phyloP scores from a whole-genome alignment of 2,329 filamentous ascomycete species.

The Verticillium nonalfalfae region DNA sequence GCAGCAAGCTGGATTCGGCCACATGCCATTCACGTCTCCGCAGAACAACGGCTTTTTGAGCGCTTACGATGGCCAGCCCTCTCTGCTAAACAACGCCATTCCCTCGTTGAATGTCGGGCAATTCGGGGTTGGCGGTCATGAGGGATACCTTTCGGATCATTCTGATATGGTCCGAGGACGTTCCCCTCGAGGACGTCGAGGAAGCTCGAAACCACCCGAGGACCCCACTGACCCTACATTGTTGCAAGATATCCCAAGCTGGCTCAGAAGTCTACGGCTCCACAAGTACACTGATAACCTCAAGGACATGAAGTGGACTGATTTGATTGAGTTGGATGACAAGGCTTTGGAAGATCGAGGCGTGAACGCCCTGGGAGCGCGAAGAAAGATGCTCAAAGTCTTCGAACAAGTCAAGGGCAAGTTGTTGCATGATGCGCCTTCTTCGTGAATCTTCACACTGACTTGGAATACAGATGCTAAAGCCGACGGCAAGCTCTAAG shows the following conservation, averaged over 20 bases:
- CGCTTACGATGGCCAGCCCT: conserved; percentile 72
- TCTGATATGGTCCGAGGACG: conserved; percentile 86
- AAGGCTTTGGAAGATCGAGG: conserved; percentile 87
- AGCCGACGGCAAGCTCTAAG: conserved; percentile 62
- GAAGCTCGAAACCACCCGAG: conserved; percentile 95
- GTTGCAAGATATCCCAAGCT: conserved; percentile 90
- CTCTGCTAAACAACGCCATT: conserved; percentile 66
- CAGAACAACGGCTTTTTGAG: conserved; percentile 93
- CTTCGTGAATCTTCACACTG: background rate
- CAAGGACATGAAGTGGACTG: conserved; percentile 95
- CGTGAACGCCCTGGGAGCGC: conserved; percentile 88
- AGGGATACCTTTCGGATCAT: conserved; percentile 90
- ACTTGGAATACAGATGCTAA: conserved; percentile 52
- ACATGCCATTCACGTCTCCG: conserved; percentile 72
- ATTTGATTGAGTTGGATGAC: conserved; percentile 86
- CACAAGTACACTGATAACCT: conserved; percentile 99
- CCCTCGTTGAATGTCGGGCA: conserved; percentile 65
- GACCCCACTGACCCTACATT: conserved; percentile 89
- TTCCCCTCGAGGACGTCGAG: conserved; percentile 84
- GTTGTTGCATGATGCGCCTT: conserved; percentile 8
- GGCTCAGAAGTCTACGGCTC: conserved; percentile 87
- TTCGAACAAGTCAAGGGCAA: conserved; percentile 89
- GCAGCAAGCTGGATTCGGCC: conserved; percentile 62
- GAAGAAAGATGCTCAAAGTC: conserved; percentile 98
- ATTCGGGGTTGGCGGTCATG: conserved; percentile 62